These are phyloP conservation scores for Fusarium sp. DNA, from an alignment of 2,329 filamentous ascomycete species.

Conservation along the genomic window DNA sequence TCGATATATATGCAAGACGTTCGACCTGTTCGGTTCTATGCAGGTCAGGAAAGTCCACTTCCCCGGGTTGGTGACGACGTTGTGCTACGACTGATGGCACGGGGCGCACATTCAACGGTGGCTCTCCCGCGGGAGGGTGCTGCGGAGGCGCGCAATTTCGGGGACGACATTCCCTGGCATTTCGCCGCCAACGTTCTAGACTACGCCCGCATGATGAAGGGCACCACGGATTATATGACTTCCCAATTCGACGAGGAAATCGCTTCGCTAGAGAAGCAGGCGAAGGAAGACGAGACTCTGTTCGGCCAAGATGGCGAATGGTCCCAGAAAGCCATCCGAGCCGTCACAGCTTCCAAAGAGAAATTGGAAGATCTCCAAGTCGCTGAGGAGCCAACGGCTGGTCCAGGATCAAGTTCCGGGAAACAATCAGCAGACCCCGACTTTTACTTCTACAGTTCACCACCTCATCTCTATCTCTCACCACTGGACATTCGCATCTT, in stretches of 20 bases:
- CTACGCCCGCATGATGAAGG: conserved; percentile 95
- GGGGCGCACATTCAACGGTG: conserved; percentile 82
- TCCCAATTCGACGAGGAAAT: conserved; percentile 85
- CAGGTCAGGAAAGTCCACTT: conserved; percentile 83
- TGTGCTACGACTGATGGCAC: conserved; percentile 85
- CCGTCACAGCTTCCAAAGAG: conserved; percentile 80
- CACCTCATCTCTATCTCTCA: conserved; percentile 89
- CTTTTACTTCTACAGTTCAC: conserved; percentile 89
- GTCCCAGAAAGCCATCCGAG: conserved; percentile 84
- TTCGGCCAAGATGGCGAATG: conserved; percentile 95
- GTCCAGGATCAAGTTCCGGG: conserved; percentile 16
- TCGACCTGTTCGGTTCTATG: conserved; percentile 89
- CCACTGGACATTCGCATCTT: conserved; percentile 92
- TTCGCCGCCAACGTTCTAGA: conserved; percentile 94
- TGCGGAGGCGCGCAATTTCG: conserved; percentile 73
- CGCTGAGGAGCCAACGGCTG: conserved; percentile 27
- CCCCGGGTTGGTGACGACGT: conserved; percentile 90
- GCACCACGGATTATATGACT: conserved; percentile 87
- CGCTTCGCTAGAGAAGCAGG: conserved; percentile 77
- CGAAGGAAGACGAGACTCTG: conserved; percentile 88
- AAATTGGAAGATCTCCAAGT: conserved; percentile 65
- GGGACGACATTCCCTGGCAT: conserved; percentile 91
- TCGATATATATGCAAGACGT: conserved; percentile 92
- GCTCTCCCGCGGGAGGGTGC: conserved; percentile 86
- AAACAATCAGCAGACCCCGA: conserved; percentile 55